Percentiles rank a stretch among this genome's conserved stretches.
phyloP scores from a whole-genome alignment of 805 yeast genomes.

The Scheffersomyces ergatensis region DNA sequence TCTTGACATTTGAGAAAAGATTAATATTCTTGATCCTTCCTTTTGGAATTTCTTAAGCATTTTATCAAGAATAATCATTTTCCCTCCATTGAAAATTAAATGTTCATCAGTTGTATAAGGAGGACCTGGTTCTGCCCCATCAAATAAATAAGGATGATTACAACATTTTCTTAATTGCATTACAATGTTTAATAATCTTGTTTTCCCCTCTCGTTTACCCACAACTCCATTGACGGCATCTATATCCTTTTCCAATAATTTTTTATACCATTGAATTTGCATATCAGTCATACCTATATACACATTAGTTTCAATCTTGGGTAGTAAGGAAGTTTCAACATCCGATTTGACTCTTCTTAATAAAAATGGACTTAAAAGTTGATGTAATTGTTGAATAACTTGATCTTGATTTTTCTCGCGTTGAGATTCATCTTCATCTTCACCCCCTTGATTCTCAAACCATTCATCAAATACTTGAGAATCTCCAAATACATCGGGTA shows the following conservation, averaged over 20 bases:
- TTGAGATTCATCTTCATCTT: constrained; percentile 29
- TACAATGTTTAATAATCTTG: constrained; percentile 72
- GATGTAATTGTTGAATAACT: constrained; percentile 67
- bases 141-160: constrained; percentile 80
- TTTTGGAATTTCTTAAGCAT: constrained; percentile 56
- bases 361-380: constrained; percentile 72
- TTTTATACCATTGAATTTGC: constrained; percentile 78
- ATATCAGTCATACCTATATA: constrained; percentile 75
- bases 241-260: constrained; percentile 72
- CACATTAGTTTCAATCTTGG: constrained; percentile 71
- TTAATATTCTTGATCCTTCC: constrained; percentile 76
- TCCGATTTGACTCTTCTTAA: constrained; percentile 75
- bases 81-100: constrained; percentile 68
- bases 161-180: constrained; percentile 86
- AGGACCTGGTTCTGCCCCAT: constrained; percentile 90
- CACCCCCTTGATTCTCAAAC: constrained; percentile 46
- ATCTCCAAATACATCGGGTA: constrained; percentile 78
- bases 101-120: constrained; percentile 86
- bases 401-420: constrained; percentile 39
- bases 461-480: constrained; percentile 72
- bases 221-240: constrained; percentile 84
- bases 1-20: constrained; percentile 83
- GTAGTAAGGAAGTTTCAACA: constrained; percentile 75
- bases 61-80: constrained; percentile 69
- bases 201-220: constrained; percentile 72